These are phyloP conservation scores for Ricinus communis DNA, from an alignment of 345 rosid genomes.

Conservation along the genomic window DNA sequence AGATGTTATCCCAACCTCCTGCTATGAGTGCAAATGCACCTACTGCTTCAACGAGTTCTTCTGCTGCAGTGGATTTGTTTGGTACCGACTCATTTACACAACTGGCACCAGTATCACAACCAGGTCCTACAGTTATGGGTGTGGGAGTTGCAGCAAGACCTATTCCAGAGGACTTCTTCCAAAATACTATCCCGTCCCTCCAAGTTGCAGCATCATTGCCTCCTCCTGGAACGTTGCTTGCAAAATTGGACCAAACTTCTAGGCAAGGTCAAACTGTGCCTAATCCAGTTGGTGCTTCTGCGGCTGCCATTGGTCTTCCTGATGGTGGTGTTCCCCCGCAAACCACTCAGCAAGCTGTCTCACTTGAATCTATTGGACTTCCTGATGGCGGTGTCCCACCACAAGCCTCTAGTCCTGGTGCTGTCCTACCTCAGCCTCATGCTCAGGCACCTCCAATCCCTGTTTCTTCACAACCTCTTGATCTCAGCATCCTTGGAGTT, in stretches of 20 bases:
- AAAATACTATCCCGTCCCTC: slow-evolving; percentile 82
- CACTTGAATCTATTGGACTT: slow-evolving; percentile 58
- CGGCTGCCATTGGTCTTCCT: slow-evolving; percentile 63
- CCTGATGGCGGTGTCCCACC: slow-evolving; percentile 93
- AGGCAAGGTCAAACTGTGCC: slow-evolving; percentile 43
- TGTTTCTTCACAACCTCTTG: slow-evolving; percentile 75
- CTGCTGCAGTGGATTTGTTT: slow-evolving; percentile 65
- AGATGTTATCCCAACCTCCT: slow-evolving; percentile 49
- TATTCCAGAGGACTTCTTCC: slow-evolving; percentile 96
- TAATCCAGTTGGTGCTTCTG: slow-evolving; percentile 42
- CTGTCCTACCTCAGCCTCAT: slow-evolving; percentile 38
- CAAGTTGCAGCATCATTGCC: slow-evolving; percentile 82
- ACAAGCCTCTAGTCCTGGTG: slow-evolving; percentile 48
- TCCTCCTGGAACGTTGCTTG: slow-evolving; percentile 84
- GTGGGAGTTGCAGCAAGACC: slow-evolving; percentile 56
- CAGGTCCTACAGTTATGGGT: slow-evolving; percentile 46
- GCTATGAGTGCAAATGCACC: slow-evolving; percentile 29
- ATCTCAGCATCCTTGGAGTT: slow-evolving; percentile 88
- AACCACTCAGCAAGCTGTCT: slow-evolving; percentile 47
- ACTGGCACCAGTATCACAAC: slow-evolving; percentile 48
- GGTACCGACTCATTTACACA: slow-evolving; percentile 57
- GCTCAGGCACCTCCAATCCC: slow-evolving; percentile 48
- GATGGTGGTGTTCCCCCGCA: slow-evolving; percentile 78
- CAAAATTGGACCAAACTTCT: slow-evolving; percentile 67
- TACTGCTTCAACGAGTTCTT: slow-evolving; percentile 48